A percentile compares a stretch with the other conserved stretches of the same genome.
Evolutionary conservation across 371 early-diverging fungal species (phyloP).

Genomic region (Syncephalis fuscata): DNA sequence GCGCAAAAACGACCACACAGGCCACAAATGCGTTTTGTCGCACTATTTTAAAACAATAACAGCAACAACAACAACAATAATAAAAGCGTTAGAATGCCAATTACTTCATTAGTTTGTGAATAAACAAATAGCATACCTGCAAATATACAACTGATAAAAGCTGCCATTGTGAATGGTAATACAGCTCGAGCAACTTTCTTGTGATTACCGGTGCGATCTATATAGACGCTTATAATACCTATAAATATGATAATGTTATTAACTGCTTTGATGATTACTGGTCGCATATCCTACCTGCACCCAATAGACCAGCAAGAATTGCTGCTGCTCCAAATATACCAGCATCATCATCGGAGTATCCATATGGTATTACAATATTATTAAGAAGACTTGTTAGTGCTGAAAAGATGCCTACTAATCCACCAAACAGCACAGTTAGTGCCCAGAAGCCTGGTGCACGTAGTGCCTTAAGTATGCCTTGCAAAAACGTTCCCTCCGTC

Average conservation of each 20-base stretch:
- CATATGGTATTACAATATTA: conserved; percentile 40
- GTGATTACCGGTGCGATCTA: conserved; percentile 30
- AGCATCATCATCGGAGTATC: conserved; percentile 33
- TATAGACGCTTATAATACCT: conserved; percentile 25
- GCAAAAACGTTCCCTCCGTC: neutral
- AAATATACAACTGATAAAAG: conserved; percentile 25
- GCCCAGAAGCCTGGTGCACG: conserved; percentile 22
- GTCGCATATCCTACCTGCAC: conserved; percentile 13
- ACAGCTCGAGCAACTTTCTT: conserved; percentile 19
- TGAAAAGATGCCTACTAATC: conserved; percentile 41
- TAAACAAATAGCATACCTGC: too few relatives aligned
- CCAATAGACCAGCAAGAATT: conserved; percentile 32
- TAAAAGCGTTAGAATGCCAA: too few relatives aligned
- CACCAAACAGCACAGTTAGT: conserved; percentile 28
- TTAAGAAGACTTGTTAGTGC: conserved; percentile 39
- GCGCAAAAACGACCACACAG: conserved; percentile 22
- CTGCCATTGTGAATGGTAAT: conserved; percentile 24
- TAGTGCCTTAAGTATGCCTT: neutral
- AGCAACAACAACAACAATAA: too few relatives aligned
- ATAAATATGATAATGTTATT: too few relatives aligned
- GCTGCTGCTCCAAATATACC: conserved; percentile 36
- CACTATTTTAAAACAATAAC: too few relatives aligned
- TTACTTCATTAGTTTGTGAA: too few relatives aligned
- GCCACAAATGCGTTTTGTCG: conserved; percentile 18
- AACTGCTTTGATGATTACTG: neutral